Evolutionary conservation across 2,329 filamentous ascomycete species (phyloP).

Genomic region (Scedosporium minutisporum): DNA sequence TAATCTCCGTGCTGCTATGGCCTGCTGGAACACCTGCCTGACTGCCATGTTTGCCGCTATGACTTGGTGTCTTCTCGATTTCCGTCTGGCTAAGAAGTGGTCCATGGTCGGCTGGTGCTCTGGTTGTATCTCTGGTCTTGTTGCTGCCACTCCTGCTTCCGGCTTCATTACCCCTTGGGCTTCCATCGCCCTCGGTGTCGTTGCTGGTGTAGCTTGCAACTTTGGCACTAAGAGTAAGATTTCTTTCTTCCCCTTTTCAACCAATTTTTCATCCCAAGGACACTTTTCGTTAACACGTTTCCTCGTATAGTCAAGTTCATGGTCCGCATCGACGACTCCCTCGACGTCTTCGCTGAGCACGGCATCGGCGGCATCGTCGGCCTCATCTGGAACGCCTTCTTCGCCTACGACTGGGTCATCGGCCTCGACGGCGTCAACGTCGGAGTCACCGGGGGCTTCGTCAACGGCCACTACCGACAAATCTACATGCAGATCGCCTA

Average conservation of each 20-base stretch:
- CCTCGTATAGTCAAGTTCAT: slow-evolving; percentile 43
- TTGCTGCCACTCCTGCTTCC: slow-evolving; percentile 59
- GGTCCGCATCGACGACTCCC: slow-evolving; percentile 57
- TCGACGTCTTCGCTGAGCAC: slow-evolving; percentile 66
- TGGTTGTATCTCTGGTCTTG: slow-evolving; percentile 60
- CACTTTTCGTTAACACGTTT: slow-evolving; percentile 9
- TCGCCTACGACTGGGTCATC: slow-evolving; percentile 60
- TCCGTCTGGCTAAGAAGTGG: slow-evolving; percentile 88
- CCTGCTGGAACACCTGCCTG: slow-evolving; percentile 95
- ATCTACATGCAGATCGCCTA: slow-evolving; percentile 76
- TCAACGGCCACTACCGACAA: slow-evolving; percentile 64
- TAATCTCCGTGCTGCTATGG: slow-evolving; percentile 88
- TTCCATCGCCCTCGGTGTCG: slow-evolving; percentile 55
- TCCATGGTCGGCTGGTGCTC: slow-evolving; percentile 69
- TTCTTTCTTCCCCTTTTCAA: background rate
- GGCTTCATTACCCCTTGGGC: slow-evolving; percentile 61
- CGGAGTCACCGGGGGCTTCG: slow-evolving; percentile 56
- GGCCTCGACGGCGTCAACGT: slow-evolving; percentile 70
- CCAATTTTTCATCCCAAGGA: background rate
- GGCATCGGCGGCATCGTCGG: slow-evolving; percentile 60
- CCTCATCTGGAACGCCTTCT: slow-evolving; percentile 64
- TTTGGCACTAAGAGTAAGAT: slow-evolving; percentile 51
- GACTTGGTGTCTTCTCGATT: slow-evolving; percentile 94
- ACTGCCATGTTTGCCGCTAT: slow-evolving; percentile 87
- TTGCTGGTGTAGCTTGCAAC: slow-evolving; percentile 57